Evolutionary conservation across 2,329 filamentous ascomycete genomes (phyloP), one percentile per base, ranked within the genome.

Genomic region (Curvularia sp.): DNA sequence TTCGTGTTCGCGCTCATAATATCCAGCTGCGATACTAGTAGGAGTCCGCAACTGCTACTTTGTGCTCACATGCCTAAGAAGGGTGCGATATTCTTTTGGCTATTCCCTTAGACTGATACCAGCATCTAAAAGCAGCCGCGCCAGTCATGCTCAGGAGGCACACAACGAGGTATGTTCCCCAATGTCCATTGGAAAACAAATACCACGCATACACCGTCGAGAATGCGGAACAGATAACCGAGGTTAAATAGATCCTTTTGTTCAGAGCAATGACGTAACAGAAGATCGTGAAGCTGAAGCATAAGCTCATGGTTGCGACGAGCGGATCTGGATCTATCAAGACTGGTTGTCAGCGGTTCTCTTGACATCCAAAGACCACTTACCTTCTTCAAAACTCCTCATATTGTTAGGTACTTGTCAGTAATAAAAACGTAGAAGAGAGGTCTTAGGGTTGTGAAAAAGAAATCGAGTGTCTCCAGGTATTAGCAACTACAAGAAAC

Each of bases 311-410:
- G 4, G 24, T n/a, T 44, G 42, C 42, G 13, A 28, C 22, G 12
- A 44, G 20, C 42, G 9, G 10, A 44, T 44, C 42, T 28, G 42
- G 42, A 44, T 44, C 42, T 44, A 44, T 44, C 13, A n/a, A n/a
- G 20, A 15, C 13, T 26, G n/a, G n/a, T 44, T 44, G 22, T 26
- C 10, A 44, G 42, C 13, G 5, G 24, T 44, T 13, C 7, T 44
- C 42, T 44, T 7, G 22, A n/a, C 12, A 44, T 44, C 6, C 9
- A 28, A 44, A 28, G 42, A 28, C 42, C n/a, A 44, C 42, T 44
- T 2, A 44, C 42, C 42, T 44, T 44, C 38, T 41, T 41, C 6
- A 12, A 44, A 44, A 28, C 24, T 44, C 3, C 22, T 24, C 12
- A 44, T 44, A 5, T 44, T 44, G 22, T 24, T 8, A 44, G 39